Percentiles rank a stretch among this genome's conserved stretches.
phyloP scores from a whole-genome alignment of 345 rosid genomes.

The Kernera saxatilis region DNA sequence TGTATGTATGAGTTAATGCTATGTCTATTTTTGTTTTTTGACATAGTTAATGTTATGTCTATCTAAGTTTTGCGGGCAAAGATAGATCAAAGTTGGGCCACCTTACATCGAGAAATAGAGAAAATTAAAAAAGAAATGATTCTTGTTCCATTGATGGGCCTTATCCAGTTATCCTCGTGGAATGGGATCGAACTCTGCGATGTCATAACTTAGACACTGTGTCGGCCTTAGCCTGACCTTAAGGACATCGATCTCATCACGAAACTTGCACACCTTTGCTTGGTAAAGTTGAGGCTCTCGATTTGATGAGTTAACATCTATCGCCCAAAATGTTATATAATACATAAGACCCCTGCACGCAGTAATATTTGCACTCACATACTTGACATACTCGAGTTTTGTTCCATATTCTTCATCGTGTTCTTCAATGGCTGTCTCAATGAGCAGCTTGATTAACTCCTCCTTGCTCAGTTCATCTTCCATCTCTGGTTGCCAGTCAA shows the following conservation, averaged over 20 bases:
- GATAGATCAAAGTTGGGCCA: too few relatives aligned
- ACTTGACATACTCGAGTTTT: neutral
- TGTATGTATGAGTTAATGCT: neutral
- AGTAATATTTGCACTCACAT: neutral
- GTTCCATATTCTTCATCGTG: neutral
- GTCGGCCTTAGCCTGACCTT: neutral
- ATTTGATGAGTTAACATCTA: neutral
- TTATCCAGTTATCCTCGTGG: too few relatives aligned
- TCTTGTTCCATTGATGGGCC: too few relatives aligned
- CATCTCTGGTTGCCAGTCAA: neutral
- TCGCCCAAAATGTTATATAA: neutral
- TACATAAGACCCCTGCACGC: neutral
- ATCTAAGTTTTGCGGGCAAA: conserved; percentile 5
- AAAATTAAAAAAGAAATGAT: too few relatives aligned
- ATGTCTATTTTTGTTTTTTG: neutral
- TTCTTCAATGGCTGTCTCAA: neutral
- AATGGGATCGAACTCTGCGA: too few relatives aligned
- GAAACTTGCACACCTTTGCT: neutral
- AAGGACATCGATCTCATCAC: neutral
- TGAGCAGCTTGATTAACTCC: neutral
- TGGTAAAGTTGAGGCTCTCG: neutral
- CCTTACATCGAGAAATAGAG: too few relatives aligned
- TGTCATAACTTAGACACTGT: too few relatives aligned
- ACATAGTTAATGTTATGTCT: neutral
- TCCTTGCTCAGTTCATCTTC: neutral